Base-by-base conservation (phyloP, 768 basidiomycete species). In the Tricholoma saponaceum region DNA sequence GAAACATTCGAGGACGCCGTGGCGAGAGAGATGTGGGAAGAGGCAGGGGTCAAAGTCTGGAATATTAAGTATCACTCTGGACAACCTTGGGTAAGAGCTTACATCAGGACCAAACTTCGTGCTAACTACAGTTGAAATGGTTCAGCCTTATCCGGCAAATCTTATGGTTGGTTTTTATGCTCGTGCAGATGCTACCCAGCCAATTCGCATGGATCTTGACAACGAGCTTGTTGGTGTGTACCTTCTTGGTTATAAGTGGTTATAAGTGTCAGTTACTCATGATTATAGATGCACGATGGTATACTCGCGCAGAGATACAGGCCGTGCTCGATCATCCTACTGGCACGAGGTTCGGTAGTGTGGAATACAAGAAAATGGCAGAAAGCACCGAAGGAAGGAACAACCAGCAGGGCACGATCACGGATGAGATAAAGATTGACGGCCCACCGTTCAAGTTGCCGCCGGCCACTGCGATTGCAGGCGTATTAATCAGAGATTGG, bases 1-100 rank as follows among this genome's bases (percentile, higher is more conserved):
- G 96, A 99, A 70, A 85, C 90, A 0, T 89, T 97, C 61, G 96
- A 99, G 67, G 95, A 98, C 63, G 89, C 95, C 2, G 95, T 98
- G 28, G 78, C 82, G 53, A 81, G 96, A 37, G 96, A 98, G 71
- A 87, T 96, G 70, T 92, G 92, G 86, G 96, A 99, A 70, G 96
- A 98, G 70, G 91, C 92, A 2, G 96, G 96, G 4, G 81, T 98
- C n/a, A 82, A 79, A 49, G 91, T 92, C 22, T 88, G 87, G 76
- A 80, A 92, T 61, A 81, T 95, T 23, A 79, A 78, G 62, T 98
- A 96, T 67, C 92, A 95, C 70, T 91, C 89, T 56, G 83, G 79
- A 32, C 91, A 93, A 64, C 92, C 92, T 55, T 95, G 92, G 92
- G 92, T 89, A 63, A 60, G 81, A 60, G 20, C 37, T 30, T 55